Conservation (phyloP, 148 eudicot species). For the Camellia sinensis region DNA sequence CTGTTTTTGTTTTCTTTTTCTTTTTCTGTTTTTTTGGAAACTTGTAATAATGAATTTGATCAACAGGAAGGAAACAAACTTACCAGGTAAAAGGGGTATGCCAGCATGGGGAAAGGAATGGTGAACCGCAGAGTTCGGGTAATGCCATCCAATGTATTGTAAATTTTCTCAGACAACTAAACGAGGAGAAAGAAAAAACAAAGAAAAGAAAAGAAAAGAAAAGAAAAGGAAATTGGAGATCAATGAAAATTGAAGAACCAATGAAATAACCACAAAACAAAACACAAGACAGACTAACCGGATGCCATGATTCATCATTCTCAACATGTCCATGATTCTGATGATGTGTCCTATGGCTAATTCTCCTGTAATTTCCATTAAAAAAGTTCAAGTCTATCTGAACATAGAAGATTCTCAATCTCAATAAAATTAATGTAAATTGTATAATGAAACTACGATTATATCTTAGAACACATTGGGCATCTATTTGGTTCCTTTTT, state of each 20-base stretch:
- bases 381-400: neutral
- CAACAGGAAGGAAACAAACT: constrained; percentile 14
- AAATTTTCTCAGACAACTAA: constrained; percentile 45
- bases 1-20: no score
- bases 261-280: neutral
- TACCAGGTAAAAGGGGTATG: constrained; percentile 51
- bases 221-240: neutral
- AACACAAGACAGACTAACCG: constrained; percentile 26
- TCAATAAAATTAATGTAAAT: neutral
- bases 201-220: neutral
- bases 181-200: neutral
- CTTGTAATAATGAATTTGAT: neutral
- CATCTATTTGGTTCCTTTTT: no score
- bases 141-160: constrained; percentile 29
- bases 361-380: constrained; percentile 35
- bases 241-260: neutral
- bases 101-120: constrained; percentile 46
- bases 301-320: constrained; percentile 57
- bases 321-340: constrained; percentile 56
- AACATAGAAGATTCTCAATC: neutral
- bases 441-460: neutral
- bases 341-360: constrained; percentile 60
- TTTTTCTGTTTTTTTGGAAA: no score
- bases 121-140: constrained; percentile 38
- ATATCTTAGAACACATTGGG: neutral